A percentile compares a stretch with the other conserved stretches of the same genome.
Conservation (phyloP, 225 moss, liverwort and hornwort genomes). For the Ulota crispa region DNA sequence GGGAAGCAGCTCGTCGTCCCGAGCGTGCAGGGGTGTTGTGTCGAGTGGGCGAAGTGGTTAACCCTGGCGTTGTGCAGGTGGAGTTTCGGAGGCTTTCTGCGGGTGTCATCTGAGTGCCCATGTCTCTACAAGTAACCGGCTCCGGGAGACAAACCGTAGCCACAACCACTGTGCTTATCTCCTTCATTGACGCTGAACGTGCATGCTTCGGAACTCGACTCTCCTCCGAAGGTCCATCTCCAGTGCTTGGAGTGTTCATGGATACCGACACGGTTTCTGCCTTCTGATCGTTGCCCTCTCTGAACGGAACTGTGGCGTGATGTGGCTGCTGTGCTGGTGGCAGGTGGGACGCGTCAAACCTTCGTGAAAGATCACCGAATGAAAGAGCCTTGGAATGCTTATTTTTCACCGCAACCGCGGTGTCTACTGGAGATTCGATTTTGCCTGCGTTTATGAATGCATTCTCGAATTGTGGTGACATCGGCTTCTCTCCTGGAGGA, state of each 20-base stretch:
- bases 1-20: slow-evolving; percentile 38
- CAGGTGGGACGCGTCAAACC: slow-evolving; percentile 29
- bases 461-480: slow-evolving; percentile 41
- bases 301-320: slow-evolving; percentile 1
- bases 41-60: slow-evolving; percentile 44
- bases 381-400: slow-evolving; percentile 52
- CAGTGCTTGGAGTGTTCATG: neutral
- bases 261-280: neutral
- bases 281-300: slow-evolving; percentile 12
- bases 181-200: slow-evolving; percentile 43
- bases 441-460: slow-evolving; percentile 25
- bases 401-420: slow-evolving; percentile 19
- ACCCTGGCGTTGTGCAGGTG: slow-evolving; percentile 52
- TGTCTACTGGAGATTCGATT: neutral
- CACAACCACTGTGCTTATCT: slow-evolving; percentile 26
- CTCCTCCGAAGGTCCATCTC: neutral
- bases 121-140: slow-evolving; percentile 36
- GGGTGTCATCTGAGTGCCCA: slow-evolving; percentile 65
- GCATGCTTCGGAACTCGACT: slow-evolving; percentile 19
- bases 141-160: slow-evolving; percentile 18
- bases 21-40: slow-evolving; percentile 52
- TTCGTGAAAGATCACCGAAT: slow-evolving; percentile 50
- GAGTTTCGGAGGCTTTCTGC: slow-evolving; percentile 44
- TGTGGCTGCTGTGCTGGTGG: slow-evolving; percentile 17
- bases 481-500: slow-evolving; percentile 29